Evolutionary conservation across 352 stramenopile species (phyloP), one percentile per base, ranked within the genome.

Genomic region (Phytopythium aichiense): DNA sequence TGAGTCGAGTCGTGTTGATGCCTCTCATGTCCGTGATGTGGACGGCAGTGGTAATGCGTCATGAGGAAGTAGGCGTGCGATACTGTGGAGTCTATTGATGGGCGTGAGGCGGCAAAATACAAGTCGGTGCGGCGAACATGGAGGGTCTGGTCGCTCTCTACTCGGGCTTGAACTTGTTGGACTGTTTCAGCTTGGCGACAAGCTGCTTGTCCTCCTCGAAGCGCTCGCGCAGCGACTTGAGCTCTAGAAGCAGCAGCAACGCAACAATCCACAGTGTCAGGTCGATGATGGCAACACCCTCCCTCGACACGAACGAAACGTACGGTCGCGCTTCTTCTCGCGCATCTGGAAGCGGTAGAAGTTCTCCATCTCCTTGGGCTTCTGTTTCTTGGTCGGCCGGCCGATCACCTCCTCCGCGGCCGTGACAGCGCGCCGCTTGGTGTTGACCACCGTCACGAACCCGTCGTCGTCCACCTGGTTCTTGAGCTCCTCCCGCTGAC

Each of bases 261-360:
- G 63, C 23, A 66, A 58, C 30, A 37, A 8, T 46, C 7, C 18
- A 53, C 35, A 16, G 16, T 22, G 59, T 40, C 16, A 38, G 12
- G n/a, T 35, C 22, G 25, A 61, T 45, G 30, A 59, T 45, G 12
- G 6, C 23, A 59, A 5, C 13, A 23, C 50, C 18, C 20, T 22
- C 31, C 30, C 9, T 15, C 35, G 12, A 23, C 30, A 53, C 30
- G 23, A 59, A 58, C 18, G 13, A 11, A 3, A 91, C 82, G 66
- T 76, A 94, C 85, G 86, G 50, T 83, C 81, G 71, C 86, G 82
- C 64, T 92, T 92, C 68, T 89, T 90, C 71, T 95, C 86, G 56
- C 86, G 79, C 57, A 88, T 86, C 66, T 95, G 86, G 72, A 95
- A 95, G 31, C 84, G 80, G 64, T 95, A 95, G 55, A 95, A 95